Percentiles rank a stretch among this genome's conserved stretches.
Evolutionary conservation across 495 filamentous ascomycete species (phyloP).

Genomic region (Neurospora sp.): DNA sequence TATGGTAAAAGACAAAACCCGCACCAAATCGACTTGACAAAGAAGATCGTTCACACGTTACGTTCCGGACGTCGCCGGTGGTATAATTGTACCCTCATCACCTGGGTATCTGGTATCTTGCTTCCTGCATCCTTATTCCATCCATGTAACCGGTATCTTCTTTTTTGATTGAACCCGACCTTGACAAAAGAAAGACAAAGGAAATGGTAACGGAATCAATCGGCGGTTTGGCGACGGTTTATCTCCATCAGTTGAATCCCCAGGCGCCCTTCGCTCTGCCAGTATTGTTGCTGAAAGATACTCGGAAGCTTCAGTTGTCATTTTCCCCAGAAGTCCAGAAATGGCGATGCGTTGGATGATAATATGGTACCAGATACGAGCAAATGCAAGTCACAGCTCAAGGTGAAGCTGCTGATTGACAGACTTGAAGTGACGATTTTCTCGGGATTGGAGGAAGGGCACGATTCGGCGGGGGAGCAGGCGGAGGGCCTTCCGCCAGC

Average conservation of each 20-base stretch:
- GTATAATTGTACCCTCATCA: background rate
- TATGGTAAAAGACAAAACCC: background rate
- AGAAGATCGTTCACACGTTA: background rate
- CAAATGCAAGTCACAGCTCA: background rate
- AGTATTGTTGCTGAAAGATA: background rate
- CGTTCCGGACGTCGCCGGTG: background rate
- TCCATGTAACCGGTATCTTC: background rate
- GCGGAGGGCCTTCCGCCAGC: constrained; percentile 48
- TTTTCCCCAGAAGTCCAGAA: background rate
- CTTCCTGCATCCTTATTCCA: background rate
- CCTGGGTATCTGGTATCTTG: background rate
- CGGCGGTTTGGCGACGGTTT: background rate
- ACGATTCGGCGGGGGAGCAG: constrained; percentile 51
- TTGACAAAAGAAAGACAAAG: background rate
- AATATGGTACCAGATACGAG: background rate
- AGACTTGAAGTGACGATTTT: background rate
- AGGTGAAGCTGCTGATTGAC: background rate
- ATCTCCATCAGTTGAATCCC: background rate
- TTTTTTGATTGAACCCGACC: background rate
- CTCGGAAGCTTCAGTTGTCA: background rate
- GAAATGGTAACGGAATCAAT: background rate
- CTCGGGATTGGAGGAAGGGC: constrained; percentile 53
- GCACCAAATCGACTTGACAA: background rate
- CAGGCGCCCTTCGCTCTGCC: background rate
- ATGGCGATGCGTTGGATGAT: background rate